Conservation (phyloP, 2,329 filamentous ascomycete genomes). For the Alternaria solani region DNA sequence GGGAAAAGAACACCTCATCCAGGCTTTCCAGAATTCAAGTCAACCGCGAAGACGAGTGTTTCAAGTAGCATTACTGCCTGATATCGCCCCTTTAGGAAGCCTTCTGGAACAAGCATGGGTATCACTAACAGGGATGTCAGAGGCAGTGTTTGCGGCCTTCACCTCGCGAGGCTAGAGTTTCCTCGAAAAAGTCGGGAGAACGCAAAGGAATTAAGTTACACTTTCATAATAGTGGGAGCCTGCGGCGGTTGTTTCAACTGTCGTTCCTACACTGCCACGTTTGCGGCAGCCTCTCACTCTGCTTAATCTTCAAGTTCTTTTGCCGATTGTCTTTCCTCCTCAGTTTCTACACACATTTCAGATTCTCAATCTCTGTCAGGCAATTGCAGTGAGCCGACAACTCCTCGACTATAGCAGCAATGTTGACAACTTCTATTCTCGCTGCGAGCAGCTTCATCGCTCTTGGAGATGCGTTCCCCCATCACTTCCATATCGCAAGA, state of each 20-base stretch:
- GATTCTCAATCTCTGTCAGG: not conserved
- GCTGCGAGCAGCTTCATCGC: slow-evolving; percentile 42
- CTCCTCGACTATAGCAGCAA: not conserved
- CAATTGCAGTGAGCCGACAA: not conserved
- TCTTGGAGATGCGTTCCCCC: slow-evolving; percentile 34
- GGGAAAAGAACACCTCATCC: not conserved
- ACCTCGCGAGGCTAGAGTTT: not conserved
- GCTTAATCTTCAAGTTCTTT: not conserved
- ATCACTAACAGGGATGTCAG: not conserved
- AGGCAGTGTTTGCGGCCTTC: not conserved
- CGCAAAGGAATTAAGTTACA: not conserved
- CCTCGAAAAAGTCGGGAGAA: not conserved
- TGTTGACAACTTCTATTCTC: not conserved
- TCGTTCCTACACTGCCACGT: not conserved
- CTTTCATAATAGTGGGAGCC: not conserved
- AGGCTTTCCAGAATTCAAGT: not conserved
- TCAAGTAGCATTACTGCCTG: not conserved
- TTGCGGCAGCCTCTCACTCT: not conserved
- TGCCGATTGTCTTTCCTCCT: not conserved
- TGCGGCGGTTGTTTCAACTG: not conserved
- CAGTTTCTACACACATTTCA: not conserved
- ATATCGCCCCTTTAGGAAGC: slow-evolving; percentile 3
- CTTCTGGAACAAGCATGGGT: not conserved
- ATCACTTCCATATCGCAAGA: slow-evolving; percentile 17
- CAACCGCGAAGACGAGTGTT: not conserved